Evolutionary conservation across 2,329 filamentous ascomycete genomes (phyloP), one percentile per base, ranked within the genome.

Genomic region (Neophaeococcomyces mojaviensis): DNA sequence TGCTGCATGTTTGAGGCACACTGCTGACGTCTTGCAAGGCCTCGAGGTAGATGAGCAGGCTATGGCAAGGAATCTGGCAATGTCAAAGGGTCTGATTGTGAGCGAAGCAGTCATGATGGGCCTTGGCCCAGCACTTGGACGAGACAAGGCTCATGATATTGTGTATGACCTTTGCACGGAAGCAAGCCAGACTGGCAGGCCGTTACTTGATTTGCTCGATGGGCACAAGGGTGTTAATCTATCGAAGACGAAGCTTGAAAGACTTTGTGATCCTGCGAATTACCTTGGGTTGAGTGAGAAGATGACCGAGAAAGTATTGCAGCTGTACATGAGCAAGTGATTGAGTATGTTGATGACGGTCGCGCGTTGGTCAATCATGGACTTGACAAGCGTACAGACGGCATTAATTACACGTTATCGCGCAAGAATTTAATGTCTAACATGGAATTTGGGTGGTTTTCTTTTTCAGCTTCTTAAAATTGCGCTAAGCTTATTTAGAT

Each of bases 41-140:
- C 63, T 79, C 0, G 68, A 71, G 3, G 74, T 79, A 2, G 67
- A 78, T 49, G 62, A 63, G 0, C 64, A 69, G 42, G 61, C 66
- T 12, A 77, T 79, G 74, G 55, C 68, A 46, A 58, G 59, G 0
- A 79, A 78, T 51, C 62, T 79, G 1, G 64, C 68, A 44, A 73
- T 70, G 1, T 77, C 72, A 0, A 63, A 64, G 33, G 76, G 75
- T 0, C 59, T 76, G n/a, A 78, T 79, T 53, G 75, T 77, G 9
- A 73, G 67, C 1, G 76, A 79, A 60, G 74, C 76, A 1, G 72
- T 79, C 15, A 78, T 79, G 75, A 78, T 79, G 76, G 71, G 67
- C 1, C 61, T 79, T 46, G 53, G 73, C n/a, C 64, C 66, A 20
- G 62, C 70, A 57, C 62, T 75, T 32, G 75, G 76, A 10, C 64